Evolutionary conservation across 805 yeast genomes (phyloP), one percentile per base, ranked within the genome.

Genomic region (Zygosaccharomyces bailii): DNA sequence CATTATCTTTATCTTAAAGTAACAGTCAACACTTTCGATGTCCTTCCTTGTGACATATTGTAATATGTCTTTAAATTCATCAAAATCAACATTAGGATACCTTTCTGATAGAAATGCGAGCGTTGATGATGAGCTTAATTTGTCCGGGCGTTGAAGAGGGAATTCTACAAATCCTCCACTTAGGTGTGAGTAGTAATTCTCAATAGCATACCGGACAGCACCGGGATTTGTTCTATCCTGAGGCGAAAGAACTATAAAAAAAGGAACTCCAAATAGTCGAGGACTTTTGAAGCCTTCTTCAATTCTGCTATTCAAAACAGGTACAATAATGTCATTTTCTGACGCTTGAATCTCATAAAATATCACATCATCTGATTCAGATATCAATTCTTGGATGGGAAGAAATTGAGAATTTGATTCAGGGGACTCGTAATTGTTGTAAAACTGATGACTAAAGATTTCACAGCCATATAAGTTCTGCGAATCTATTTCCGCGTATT

Each of bases 261-360:
- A 79, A 2, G 98, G 98, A 1, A 82, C 61, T 1, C 89, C 95
- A 65, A 88, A 85, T 1, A 80, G 64, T 34, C 71, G 71, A 0
- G 74, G 70, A 9, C 67, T 59, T 52, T 42, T 68, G 67, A 44
- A 68, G 44, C 61, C 72, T 65, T 54, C 70, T 59, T 52, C 73
- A 56, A 33, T 62, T 47, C 60, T 56, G 0, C 76, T 67, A 49
- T 72, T 81, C 44, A 80, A 63, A 0, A 85, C 81, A 0, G 93
- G 91, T 6, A 84, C 70, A 17, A 83, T 67, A 4, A 78, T 51
- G 51, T 78, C 78, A 31, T 73, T 77, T 16, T 56, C 37, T 50
- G 60, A 61, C 52, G 67, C 57, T 17, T 60, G 63, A 13, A 71
- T 51, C 52, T 79, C 84, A 59, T 88, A 86, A 51, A 88, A 80